These are phyloP conservation scores for Phytopythium aichiense DNA, from an alignment of 352 stramenopile genomes.

Conservation along the genomic window DNA sequence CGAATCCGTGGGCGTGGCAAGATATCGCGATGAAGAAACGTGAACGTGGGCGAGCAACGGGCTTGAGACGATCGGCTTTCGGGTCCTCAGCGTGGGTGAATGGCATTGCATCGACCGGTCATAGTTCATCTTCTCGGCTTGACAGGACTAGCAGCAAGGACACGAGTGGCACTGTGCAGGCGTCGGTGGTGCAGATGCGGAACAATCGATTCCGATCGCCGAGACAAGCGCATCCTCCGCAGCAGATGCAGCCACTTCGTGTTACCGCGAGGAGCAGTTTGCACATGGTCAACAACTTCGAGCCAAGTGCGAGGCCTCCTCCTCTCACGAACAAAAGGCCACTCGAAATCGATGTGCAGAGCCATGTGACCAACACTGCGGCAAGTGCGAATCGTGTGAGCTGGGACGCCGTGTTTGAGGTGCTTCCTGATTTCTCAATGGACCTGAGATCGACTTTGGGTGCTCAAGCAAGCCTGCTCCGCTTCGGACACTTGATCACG, in stretches of 20 bases:
- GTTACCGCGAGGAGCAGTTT: background rate
- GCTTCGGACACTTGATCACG: background rate
- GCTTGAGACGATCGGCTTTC: background rate
- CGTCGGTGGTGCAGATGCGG: background rate
- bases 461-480: background rate
- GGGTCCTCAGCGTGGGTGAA: background rate
- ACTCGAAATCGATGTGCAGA: background rate
- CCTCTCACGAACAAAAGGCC: background rate
- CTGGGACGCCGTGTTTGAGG: constrained; percentile 29
- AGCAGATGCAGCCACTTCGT: background rate
- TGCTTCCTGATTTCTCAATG: constrained; percentile 10
- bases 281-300: background rate
- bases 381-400: background rate
- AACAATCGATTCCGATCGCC: background rate
- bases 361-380: background rate
- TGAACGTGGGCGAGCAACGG: background rate
- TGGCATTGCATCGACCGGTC: background rate
- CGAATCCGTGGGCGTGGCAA: background rate
- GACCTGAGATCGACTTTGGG: background rate
- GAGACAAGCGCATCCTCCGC: background rate
- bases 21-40: background rate
- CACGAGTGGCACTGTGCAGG: background rate
- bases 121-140: background rate
- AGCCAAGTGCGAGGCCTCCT: background rate
- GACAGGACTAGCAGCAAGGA: background rate